Conservation (phyloP, 1,284 basidiomycete species). For the Cryptococcus wingfieldii region DNA sequence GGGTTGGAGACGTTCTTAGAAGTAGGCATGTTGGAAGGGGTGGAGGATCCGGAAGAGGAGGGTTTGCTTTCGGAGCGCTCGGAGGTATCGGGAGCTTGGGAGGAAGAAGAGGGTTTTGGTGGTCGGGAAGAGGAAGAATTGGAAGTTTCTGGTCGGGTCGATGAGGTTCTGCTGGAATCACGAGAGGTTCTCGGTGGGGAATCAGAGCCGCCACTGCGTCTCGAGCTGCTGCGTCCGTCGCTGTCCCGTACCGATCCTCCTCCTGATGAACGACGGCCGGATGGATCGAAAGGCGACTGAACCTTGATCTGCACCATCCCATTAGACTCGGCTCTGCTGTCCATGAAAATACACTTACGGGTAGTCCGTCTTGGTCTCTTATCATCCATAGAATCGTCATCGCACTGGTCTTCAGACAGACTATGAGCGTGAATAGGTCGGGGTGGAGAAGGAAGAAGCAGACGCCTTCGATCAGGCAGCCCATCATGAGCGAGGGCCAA, state of each 20-base stretch:
- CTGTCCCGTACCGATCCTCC: background rate
- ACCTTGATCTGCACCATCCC: background rate
- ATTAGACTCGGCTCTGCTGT: background rate
- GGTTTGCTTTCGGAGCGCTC: background rate
- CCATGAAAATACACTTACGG: constrained; percentile 12
- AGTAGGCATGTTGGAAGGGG: constrained; percentile 6
- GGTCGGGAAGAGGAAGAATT: background rate
- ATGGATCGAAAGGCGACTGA: background rate
- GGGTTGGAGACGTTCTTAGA: constrained; percentile 4
- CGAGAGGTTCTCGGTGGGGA: background rate
- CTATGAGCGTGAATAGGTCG: constrained; percentile 29
- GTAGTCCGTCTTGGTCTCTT: constrained; percentile 14
- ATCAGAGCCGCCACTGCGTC: background rate
- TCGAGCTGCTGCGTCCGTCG: background rate
- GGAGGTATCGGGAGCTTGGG: background rate
- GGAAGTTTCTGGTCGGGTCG: background rate
- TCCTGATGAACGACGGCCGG: background rate
- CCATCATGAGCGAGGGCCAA: constrained; percentile 28
- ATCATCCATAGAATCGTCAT: constrained; percentile 21
- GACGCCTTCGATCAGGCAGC: constrained; percentile 15
- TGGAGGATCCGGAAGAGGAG: background rate
- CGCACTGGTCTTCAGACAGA: constrained; percentile 29
- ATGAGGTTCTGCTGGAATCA: background rate
- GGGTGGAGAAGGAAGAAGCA: constrained; percentile 25
- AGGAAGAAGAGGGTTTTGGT: background rate